phyloP scores from a whole-genome alignment of 306 rosid species.

The Cicer cuneatum region DNA sequence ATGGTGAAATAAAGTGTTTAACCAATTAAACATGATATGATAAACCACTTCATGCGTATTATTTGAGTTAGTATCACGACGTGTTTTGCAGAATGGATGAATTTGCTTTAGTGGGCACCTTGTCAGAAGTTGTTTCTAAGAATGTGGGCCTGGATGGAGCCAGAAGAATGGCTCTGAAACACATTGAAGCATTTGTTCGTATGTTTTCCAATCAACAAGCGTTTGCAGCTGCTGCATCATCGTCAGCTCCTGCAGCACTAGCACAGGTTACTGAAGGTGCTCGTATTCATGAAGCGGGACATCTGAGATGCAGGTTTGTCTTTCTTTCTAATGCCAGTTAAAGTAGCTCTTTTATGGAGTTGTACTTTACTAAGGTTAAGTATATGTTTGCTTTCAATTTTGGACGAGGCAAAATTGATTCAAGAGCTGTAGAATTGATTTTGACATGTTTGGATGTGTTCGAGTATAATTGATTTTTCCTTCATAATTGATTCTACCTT shows the following conservation, averaged over 20 bases:
- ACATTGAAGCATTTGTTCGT: conserved; percentile 87
- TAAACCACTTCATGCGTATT: conserved; percentile 1
- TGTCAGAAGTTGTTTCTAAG: conserved; percentile 81
- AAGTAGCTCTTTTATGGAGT: conserved; percentile 27
- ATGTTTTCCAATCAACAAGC: conserved; percentile 89
- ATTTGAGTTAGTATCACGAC: conserved; percentile 42
- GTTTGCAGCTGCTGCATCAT: conserved; percentile 86
- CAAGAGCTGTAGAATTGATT: no score
- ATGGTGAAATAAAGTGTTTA: not conserved
- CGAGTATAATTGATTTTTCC: no score
- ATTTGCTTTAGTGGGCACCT: conserved; percentile 69
- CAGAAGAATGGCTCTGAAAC: conserved; percentile 89
- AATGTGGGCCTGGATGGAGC: conserved; percentile 95
- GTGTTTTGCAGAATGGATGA: conserved; percentile 93
- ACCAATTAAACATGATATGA: conserved; percentile 2
- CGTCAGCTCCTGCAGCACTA: conserved; percentile 89
- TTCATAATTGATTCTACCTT: no score
- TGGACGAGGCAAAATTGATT: no score
- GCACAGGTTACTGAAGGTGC: conserved; percentile 92
- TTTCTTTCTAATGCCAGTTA: conserved; percentile 20
- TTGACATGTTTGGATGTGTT: no score
- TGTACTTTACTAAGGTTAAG: not conserved
- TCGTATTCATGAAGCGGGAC: conserved; percentile 97
- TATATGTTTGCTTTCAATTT: not conserved
- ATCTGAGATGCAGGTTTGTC: conserved; percentile 94